Percentiles rank a stretch among this genome's conserved stretches.
phyloP scores from a whole-genome alignment of 1,284 basidiomycete species.

The Cutaneotrichosporon mucoides region DNA sequence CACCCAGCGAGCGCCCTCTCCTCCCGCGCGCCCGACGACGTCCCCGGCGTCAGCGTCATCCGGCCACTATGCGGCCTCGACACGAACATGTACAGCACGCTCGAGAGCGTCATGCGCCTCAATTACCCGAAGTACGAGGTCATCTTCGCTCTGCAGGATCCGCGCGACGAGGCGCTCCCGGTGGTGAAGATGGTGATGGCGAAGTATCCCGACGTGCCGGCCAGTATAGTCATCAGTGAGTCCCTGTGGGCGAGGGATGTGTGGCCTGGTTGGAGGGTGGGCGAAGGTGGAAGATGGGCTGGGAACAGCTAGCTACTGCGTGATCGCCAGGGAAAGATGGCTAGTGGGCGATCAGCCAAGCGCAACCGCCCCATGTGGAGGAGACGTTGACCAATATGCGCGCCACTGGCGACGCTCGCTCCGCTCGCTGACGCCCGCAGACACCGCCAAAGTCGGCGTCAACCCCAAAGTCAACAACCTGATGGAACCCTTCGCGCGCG shows the following conservation, averaged over 20 bases:
- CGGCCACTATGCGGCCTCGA: conserved; percentile 89
- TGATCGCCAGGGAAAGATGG: too few species aligned
- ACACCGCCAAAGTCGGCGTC: conserved; percentile 62
- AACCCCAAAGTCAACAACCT: conserved; percentile 99
- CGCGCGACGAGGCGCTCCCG: conserved; percentile 72
- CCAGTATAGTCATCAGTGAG: conserved; percentile 71
- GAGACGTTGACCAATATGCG: too few species aligned
- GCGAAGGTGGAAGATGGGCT: background rate
- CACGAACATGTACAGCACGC: conserved; percentile 85
- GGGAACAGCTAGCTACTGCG: background rate
- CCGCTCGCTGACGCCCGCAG: conserved; percentile 23
- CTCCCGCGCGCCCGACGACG: conserved; percentile 54
- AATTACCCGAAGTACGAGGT: conserved; percentile 86
- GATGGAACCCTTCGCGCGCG: conserved; percentile 72
- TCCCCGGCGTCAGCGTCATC: conserved; percentile 84
- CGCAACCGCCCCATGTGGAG: too few species aligned
- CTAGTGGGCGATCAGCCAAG: too few species aligned
- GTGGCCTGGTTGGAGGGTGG: too few species aligned
- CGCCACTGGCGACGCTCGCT: too few species aligned
- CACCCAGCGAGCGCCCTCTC: conserved; percentile 61
- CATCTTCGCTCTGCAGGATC: conserved; percentile 76
- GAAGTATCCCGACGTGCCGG: conserved; percentile 66
- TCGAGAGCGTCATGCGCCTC: conserved; percentile 83
- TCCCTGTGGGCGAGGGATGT: conserved; percentile 4
- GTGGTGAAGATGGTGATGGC: conserved; percentile 70